Conservation (phyloP, 83 land plant species). For the Picea engelmannii region DNA sequence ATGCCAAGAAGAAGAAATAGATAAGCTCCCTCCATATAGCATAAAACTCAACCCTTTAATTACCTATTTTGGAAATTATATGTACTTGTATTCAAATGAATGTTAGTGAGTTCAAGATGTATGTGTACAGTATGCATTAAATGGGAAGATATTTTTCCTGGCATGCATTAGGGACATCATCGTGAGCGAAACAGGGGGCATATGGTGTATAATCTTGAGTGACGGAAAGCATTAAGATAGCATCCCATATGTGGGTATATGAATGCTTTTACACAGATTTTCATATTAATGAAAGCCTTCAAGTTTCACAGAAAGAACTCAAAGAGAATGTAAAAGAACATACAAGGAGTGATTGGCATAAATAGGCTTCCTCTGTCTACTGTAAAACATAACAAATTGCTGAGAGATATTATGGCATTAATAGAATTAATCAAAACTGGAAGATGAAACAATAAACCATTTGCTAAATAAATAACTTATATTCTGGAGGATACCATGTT, state of each 20-base stretch:
- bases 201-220: too few relatives aligned
- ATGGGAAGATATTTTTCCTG: too few relatives aligned
- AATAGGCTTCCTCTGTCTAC: background rate
- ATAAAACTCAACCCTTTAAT: background rate
- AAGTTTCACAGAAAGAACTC: background rate
- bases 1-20: background rate
- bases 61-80: background rate
- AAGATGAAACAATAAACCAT: background rate
- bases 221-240: too few relatives aligned
- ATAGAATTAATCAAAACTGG: background rate
- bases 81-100: background rate
- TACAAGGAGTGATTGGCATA: background rate
- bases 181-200: too few relatives aligned
- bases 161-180: too few relatives aligned
- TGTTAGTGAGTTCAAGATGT: background rate
- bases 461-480: background rate
- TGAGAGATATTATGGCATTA: background rate
- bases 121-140: background rate
- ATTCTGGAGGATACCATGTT: background rate
- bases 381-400: background rate
- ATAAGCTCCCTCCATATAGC: background rate
- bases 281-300: too few relatives aligned
- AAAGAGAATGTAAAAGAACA: background rate
- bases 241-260: too few relatives aligned
- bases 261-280: too few relatives aligned